These are phyloP conservation scores for Xanthoconium purpureum DNA, from an alignment of 768 basidiomycete species.

Conservation along the genomic window DNA sequence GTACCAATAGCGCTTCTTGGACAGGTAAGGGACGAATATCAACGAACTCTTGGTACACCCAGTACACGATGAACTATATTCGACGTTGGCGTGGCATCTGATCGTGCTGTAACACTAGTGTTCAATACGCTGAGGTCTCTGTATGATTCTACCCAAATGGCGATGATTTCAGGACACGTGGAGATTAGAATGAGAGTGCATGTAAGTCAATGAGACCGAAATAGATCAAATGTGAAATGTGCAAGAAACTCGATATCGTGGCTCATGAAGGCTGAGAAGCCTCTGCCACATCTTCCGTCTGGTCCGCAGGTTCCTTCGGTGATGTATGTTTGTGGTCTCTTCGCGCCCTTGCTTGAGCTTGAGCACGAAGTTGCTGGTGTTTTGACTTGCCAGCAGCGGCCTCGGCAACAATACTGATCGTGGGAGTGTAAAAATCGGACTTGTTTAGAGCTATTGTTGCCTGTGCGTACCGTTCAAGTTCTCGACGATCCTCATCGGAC, in stretches of 20 bases:
- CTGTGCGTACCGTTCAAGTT: conserved; percentile 77
- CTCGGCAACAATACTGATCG: conserved; percentile 76
- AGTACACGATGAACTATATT: conserved; percentile 1
- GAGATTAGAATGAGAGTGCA: conserved; percentile 19
- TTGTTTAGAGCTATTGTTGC: not conserved
- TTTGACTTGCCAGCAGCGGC: conserved; percentile 74
- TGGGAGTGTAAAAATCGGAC: conserved; percentile 1
- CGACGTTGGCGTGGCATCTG: not conserved
- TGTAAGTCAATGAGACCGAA: conserved; percentile 12
- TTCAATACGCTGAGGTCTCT: conserved; percentile 13
- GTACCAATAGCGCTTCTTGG: not conserved
- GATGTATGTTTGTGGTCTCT: conserved; percentile 40
- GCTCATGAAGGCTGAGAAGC: conserved; percentile 14
- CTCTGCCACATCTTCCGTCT: conserved; percentile 18
- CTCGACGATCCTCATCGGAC: conserved; percentile 89
- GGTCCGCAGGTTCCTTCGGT: conserved; percentile 33
- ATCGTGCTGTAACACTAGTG: conserved; percentile 15
- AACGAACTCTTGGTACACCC: conserved; percentile 8
- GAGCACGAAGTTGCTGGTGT: conserved; percentile 39
- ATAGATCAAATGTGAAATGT: conserved; percentile 20
- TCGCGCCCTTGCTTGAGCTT: conserved; percentile 21
- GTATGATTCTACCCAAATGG: conserved; percentile 15
- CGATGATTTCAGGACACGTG: conserved; percentile 12
- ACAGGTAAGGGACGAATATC: conserved; percentile 27
- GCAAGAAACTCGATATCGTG: conserved; percentile 3